phyloP scores from a whole-genome alignment of 139 green algal genomes.

The Coccomyxa sp. region DNA sequence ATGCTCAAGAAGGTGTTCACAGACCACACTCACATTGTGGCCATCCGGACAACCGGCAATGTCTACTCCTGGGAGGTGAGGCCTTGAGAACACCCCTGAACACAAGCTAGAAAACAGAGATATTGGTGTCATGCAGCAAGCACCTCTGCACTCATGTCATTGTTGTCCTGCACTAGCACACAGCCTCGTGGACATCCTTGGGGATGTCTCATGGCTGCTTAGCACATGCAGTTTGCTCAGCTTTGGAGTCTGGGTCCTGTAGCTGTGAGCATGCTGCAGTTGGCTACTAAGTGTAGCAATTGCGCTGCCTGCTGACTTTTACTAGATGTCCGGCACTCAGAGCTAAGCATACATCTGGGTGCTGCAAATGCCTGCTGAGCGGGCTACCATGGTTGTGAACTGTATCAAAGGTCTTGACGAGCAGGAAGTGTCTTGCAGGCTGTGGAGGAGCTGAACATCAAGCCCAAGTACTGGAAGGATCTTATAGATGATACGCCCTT shows the following conservation, averaged over 20 bases:
- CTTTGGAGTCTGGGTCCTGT: too few species aligned
- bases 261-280: too few species aligned
- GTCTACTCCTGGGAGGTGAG: conserved; percentile 50
- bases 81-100: not conserved
- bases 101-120: not conserved
- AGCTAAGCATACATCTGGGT: too few species aligned
- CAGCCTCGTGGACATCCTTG: too few species aligned
- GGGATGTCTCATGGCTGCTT: too few species aligned
- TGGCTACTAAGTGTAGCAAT: too few species aligned
- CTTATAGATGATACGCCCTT: conserved; percentile 87
- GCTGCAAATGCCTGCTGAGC: too few species aligned
- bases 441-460: conserved; percentile 91
- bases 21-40: conserved; percentile 94
- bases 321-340: too few species aligned
- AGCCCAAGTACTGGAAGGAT: conserved; percentile 86
- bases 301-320: too few species aligned
- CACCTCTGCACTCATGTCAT: not conserved
- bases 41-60: conserved; percentile 79
- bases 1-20: conserved; percentile 94
- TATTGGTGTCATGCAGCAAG: not conserved
- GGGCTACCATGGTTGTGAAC: too few species aligned
- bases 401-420: too few species aligned
- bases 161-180: not conserved
- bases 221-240: too few species aligned
- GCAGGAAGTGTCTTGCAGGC: conserved; percentile 42